Evolutionary conservation across 306 rosid species (phyloP), one percentile per base, ranked within the genome.

Genomic region (Castanea sativa): DNA sequence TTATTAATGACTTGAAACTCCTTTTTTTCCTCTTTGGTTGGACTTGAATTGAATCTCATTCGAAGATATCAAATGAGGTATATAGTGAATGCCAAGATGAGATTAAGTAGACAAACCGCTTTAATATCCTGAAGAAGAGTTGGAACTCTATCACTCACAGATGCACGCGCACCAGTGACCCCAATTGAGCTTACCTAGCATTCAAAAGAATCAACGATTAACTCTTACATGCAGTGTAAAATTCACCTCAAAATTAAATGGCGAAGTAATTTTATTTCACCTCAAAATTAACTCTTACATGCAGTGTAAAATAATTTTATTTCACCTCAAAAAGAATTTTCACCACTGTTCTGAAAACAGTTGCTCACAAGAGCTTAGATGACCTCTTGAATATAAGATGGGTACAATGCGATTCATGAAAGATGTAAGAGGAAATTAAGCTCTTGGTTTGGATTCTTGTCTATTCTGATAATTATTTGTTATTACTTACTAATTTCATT

Each of bases 161-260:
- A 90, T 35, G 93, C 85, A 60, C 98, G 98, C 45, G 98, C 92
- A 69, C 97, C 98, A 0, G 99, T 95, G 74, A 95, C 96, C 35
- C 99, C 98, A 29, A 93, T 75, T 14, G 98, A 85, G 82, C 98
- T 95, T 89, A 95, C 99, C 98, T 95, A 70, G 53, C 81, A 53
- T 75, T 79, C 73, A 78, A 74, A 87, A 76, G 49, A 27, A 77
- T 52, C 71, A 80, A 75, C 25, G 57, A 30, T 60, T 43, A 70
- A 29, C 27, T 56, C n/a, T 30, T 57, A 49, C 55, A 78, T 73
- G 76, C 73, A 2, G 51, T 1, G 8, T 51, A 25, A 70, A 55
- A 33, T 69, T 76, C 58, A 74, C 30, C 59, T 21, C 55, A 74
- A 61, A 20, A 55, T 61, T 78, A 53, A 71, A 69, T 41, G 74